A percentile compares a stretch with the other conserved stretches of the same genome.
phyloP scores from a whole-genome alignment of 2,329 filamentous ascomycete genomes.

The Beauveria scarabaeidicola region DNA sequence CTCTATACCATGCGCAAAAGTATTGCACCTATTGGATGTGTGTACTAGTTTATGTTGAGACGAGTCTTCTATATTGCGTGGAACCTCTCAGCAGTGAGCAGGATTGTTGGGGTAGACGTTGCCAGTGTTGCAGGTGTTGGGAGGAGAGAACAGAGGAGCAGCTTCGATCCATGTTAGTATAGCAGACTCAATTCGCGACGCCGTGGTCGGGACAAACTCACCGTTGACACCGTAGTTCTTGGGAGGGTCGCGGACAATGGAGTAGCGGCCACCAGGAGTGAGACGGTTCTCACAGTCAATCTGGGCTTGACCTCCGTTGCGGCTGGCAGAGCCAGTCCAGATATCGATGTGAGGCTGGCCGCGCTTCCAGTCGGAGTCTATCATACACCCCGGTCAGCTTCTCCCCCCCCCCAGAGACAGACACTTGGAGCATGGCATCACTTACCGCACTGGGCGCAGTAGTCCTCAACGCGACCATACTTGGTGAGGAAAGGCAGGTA shows the following conservation, averaged over 20 bases:
- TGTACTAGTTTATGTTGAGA: not conserved
- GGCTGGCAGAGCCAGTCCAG: conserved; percentile 15
- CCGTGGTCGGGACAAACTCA: not conserved
- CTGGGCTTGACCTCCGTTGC: conserved; percentile 16
- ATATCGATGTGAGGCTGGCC: conserved; percentile 17
- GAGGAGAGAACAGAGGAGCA: conserved; percentile 15
- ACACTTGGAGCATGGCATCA: not conserved
- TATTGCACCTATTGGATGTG: not conserved
- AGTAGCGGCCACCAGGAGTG: conserved; percentile 15
- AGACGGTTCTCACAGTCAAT: conserved; percentile 17
- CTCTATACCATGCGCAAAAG: not conserved
- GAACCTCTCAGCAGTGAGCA: conserved; percentile 14
- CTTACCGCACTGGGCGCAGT: conserved; percentile 15
- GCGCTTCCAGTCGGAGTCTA: conserved; percentile 9
- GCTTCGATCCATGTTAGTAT: conserved; percentile 4
- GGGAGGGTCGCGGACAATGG: conserved; percentile 17
- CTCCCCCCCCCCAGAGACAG: not conserved
- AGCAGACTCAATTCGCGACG: not conserved
- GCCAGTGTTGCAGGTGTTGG: conserved; percentile 17
- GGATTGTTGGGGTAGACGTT: conserved; percentile 18
- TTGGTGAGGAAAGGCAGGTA: conserved; percentile 17
- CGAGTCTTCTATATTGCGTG: not conserved
- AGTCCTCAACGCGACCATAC: conserved; percentile 16
- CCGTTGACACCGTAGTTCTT: conserved; percentile 17
- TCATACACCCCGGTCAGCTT: not conserved